Evolutionary conservation across 2,329 filamentous ascomycete genomes (phyloP), one percentile per base, ranked within the genome.

Genomic region (Phialemoniopsis sp.): DNA sequence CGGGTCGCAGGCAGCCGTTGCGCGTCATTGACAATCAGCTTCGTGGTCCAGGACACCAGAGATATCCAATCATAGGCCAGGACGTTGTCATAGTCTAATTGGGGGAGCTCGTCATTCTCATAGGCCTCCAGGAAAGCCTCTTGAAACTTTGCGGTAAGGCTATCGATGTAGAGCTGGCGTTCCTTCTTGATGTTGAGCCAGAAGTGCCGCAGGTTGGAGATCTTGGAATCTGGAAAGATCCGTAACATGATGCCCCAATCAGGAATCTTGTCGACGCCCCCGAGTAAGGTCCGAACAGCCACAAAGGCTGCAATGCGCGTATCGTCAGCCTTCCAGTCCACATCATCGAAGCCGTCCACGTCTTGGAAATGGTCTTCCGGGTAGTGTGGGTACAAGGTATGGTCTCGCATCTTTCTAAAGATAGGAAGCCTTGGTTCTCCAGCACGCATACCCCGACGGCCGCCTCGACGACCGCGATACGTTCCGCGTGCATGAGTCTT

Each of bases 21-120:
- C 1, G 66, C 66, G 39, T 70, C 63, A 21, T 67, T 59, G 1
- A 62, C 62, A 17, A 69, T 60, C 4, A 77, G 73, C 16, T 70
- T 66, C 46, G 78, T 64, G 2, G 81, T 73, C 87, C 87, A 91
- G 29, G 73, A 67, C 34, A 89, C 73, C 6, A 90, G 59, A 5
- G 57, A 59, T 9, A 67, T 61, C 85, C 87, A 89, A 52, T 90
- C 82, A 43, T 87, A 88, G 2, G 72, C 70, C 30, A 73, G 57
- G 1, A 80, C 68, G 34, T 84, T 63, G 37, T 85, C 70, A 46
- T 77, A 86, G 54, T 88, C 67, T 15, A 90, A 67, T 3, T 67
- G 57, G 2, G 79, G 72, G 2, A 90, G 48, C 44, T 82, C 71
- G 8, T 73, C 73, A 2, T 67, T 68, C 46, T 81, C 75, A 47